These are phyloP conservation scores for Quaeritorhiza haematococci DNA, from an alignment of 371 early-diverging fungal genomes.

Conservation along the genomic window DNA sequence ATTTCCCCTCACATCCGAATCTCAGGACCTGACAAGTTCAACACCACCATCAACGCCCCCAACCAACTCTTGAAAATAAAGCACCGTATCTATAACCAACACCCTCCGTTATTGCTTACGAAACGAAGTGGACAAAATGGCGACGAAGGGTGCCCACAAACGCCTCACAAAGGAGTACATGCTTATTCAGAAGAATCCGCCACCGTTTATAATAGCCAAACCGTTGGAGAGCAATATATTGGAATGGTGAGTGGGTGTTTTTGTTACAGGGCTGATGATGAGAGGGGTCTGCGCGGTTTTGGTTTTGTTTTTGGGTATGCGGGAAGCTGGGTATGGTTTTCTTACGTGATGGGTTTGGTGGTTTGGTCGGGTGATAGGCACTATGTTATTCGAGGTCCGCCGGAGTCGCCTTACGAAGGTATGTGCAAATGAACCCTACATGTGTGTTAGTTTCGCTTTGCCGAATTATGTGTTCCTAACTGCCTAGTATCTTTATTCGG, in stretches of 20 bases:
- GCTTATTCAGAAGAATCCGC: slow-evolving; percentile 61
- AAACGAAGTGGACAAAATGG: slow-evolving; percentile 74
- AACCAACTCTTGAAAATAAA: too few relatives aligned
- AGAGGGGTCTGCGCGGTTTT: slow-evolving; percentile 10
- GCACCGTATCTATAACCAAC: too few relatives aligned
- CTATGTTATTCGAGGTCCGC: slow-evolving; percentile 90
- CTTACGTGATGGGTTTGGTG: slow-evolving; percentile 1
- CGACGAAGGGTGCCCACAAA: slow-evolving; percentile 81
- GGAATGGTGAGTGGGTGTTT: slow-evolving; percentile 72
- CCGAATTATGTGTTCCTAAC: too few relatives aligned
- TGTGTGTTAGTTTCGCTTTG: not conserved
- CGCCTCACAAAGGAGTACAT: slow-evolving; percentile 89
- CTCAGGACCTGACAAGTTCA: too few relatives aligned
- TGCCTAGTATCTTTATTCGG: not conserved
- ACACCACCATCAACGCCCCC: too few relatives aligned
- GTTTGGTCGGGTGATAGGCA: slow-evolving; percentile 65
- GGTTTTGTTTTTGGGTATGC: not conserved
- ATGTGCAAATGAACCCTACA: slow-evolving; percentile 27
- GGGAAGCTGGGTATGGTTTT: not conserved
- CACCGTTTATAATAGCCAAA: slow-evolving; percentile 69
- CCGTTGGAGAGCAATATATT: slow-evolving; percentile 91
- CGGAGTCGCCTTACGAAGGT: slow-evolving; percentile 86
- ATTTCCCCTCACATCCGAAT: too few relatives aligned
- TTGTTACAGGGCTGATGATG: not conserved
- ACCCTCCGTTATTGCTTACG: too few relatives aligned